Percentiles rank a stretch among this genome's conserved stretches.
Conservation (phyloP, 257 asterid genomes). For the Ballota nigra region DNA sequence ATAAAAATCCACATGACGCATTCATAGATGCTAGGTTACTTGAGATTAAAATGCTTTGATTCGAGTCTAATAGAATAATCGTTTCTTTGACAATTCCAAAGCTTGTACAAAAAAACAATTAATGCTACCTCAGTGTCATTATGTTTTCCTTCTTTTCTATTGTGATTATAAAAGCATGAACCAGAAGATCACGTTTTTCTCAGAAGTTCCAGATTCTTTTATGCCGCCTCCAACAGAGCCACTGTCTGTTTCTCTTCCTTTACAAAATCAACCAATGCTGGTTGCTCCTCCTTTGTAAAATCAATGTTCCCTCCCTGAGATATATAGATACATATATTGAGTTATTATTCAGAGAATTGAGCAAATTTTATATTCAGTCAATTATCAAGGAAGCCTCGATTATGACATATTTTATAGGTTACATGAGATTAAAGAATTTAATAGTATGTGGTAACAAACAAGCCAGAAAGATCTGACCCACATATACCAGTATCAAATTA, state of each 20-base stretch:
- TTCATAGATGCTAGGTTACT: no score
- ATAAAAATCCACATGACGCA: no score
- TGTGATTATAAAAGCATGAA: no score
- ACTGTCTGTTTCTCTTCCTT: slow-evolving; percentile 53
- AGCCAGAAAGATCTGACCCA: not conserved
- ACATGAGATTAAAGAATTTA: not conserved
- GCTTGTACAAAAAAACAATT: no score
- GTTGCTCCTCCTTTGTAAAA: slow-evolving; percentile 27
- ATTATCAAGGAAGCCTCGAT: not conserved
- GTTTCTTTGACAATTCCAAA: no score
- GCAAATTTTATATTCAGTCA: not conserved
- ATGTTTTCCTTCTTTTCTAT: no score
- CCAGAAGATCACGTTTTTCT: slow-evolving; percentile 41
- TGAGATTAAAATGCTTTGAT: no score
- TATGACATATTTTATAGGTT: not conserved
- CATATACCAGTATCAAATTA: not conserved
- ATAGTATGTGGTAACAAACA: slow-evolving; percentile 5
- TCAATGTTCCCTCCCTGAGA: slow-evolving; percentile 48
- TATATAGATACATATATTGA: slow-evolving; percentile 12
- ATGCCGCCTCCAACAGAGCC: slow-evolving; percentile 53
- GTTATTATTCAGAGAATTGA: slow-evolving; percentile 17
- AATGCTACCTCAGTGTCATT: no score
- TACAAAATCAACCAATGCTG: no score
- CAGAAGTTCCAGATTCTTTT: slow-evolving; percentile 41
- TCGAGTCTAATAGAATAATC: no score